Conservation (phyloP, 108 stramenopile species). For the Chaetoceros muelleri region DNA sequence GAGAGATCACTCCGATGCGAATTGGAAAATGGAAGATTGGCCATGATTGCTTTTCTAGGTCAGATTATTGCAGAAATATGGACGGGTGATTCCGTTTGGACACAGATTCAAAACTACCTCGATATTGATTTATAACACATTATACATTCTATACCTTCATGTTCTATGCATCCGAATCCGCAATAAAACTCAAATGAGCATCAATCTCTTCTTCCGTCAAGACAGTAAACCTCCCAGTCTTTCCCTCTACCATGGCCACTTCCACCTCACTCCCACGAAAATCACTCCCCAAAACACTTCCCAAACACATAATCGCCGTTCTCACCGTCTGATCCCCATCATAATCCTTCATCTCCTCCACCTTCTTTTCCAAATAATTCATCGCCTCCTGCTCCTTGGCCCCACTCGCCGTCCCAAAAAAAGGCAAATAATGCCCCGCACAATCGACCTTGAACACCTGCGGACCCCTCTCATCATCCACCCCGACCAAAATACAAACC, state of each 20-base stretch:
- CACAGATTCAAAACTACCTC: not conserved
- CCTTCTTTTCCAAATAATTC: slow-evolving; percentile 97
- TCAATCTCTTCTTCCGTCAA: slow-evolving; percentile 94
- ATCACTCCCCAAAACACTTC: slow-evolving; percentile 90
- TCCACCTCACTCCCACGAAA: slow-evolving; percentile 95
- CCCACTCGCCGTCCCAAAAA: slow-evolving; percentile 88
- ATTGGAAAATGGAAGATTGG: slow-evolving; percentile 41
- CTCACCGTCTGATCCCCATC: slow-evolving; percentile 55
- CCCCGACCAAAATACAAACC: slow-evolving; percentile 83
- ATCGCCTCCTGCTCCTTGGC: slow-evolving; percentile 97
- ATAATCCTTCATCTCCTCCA: slow-evolving; percentile 53
- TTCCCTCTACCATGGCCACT: slow-evolving; percentile 76
- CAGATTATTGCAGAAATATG: not conserved
- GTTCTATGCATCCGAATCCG: slow-evolving; percentile 90
- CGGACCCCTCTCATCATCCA: slow-evolving; percentile 97
- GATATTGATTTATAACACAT: too few relatives aligned
- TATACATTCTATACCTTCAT: too few relatives aligned
- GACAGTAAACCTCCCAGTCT: slow-evolving; percentile 57
- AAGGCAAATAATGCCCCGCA: slow-evolving; percentile 96
- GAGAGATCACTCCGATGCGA: slow-evolving; percentile 25
- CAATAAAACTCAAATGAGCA: slow-evolving; percentile 92
- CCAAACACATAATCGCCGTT: slow-evolving; percentile 88
- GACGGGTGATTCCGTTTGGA: not conserved
- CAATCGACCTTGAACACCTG: slow-evolving; percentile 96
- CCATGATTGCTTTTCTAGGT: slow-evolving; percentile 14